These are phyloP conservation scores for Sporopachydermia lactativora DNA, from an alignment of 805 yeast genomes.

Conservation along the genomic window DNA sequence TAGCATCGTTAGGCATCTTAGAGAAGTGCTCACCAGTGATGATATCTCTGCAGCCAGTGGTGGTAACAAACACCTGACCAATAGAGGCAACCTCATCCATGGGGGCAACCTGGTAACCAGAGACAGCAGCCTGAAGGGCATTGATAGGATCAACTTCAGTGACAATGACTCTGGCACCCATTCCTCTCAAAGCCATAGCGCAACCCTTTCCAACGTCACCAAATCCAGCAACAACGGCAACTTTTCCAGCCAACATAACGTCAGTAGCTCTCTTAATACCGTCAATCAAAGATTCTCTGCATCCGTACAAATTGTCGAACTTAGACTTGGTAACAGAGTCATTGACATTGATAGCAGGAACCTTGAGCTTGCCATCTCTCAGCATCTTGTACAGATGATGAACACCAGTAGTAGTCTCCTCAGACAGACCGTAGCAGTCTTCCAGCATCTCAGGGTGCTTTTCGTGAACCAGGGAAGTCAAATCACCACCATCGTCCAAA, in stretches of 20 bases:
- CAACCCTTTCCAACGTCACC: conserved; percentile 99
- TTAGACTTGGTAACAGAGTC: conserved; percentile 98
- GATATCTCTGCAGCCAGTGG: conserved; percentile 99
- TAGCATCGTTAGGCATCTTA: conserved; percentile 97
- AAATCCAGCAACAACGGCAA: conserved; percentile 97
- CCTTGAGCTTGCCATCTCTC: conserved; percentile 78
- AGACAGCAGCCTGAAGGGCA: conserved; percentile 98
- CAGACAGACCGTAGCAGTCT: conserved; percentile 91
- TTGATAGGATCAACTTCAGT: conserved; percentile 98
- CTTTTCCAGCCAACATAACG: conserved; percentile 99
- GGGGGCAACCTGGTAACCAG: conserved; percentile 94
- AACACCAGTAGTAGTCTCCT: conserved; percentile 99
- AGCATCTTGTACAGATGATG: conserved; percentile 97
- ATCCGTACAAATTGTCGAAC: conserved; percentile 98
- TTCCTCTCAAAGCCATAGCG: conserved; percentile 95
- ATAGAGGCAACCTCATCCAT: conserved; percentile 84
- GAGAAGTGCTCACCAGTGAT: conserved; percentile 79
- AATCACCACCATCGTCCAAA: conserved; percentile 98
- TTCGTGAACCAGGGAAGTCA: conserved; percentile 92
- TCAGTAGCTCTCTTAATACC: conserved; percentile 99
- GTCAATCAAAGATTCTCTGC: conserved; percentile 96
- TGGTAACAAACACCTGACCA: conserved; percentile 97
- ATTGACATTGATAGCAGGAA: conserved; percentile 98
- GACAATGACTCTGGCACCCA: conserved; percentile 98
- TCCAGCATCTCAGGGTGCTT: conserved; percentile 96